Evolutionary conservation across 257 asterid genomes (phyloP).

Genomic region (Perilla frutescens): DNA sequence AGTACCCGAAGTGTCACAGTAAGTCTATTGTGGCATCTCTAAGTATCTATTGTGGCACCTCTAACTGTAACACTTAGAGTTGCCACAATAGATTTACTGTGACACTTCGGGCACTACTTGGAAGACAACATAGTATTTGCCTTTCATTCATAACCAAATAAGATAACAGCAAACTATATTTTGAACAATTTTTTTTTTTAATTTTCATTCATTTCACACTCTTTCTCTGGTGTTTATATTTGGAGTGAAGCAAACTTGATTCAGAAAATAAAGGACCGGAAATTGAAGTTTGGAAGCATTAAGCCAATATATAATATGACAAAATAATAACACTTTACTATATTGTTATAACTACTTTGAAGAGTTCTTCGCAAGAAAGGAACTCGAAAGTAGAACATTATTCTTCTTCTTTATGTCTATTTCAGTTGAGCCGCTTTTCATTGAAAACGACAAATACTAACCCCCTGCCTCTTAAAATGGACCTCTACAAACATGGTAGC

Average conservation of each 20-base stretch:
- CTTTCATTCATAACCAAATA: too few relatives aligned
- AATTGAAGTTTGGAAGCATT: neutral
- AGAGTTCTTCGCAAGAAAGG: slow-evolving; percentile 24
- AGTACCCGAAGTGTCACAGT: too few relatives aligned
- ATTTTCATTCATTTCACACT: neutral
- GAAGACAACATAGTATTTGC: too few relatives aligned
- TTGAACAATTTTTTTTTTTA: neutral
- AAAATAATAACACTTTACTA: neutral
- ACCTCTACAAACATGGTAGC: slow-evolving; percentile 12
- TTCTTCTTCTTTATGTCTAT: slow-evolving; percentile 25
- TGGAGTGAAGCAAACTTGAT: neutral
- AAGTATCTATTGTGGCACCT: too few relatives aligned
- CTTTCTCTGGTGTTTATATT: slow-evolving; percentile 1
- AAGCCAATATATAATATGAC: neutral
- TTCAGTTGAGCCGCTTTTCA: slow-evolving; percentile 33
- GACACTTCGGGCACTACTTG: too few relatives aligned
- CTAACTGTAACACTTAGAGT: too few relatives aligned
- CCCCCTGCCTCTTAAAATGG: slow-evolving; percentile 19
- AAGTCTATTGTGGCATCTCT: too few relatives aligned
- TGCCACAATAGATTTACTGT: too few relatives aligned
- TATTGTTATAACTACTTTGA: neutral
- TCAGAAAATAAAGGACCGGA: neutral
- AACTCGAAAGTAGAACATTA: neutral
- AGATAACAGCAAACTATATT: neutral
- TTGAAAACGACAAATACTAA: slow-evolving; percentile 30